These are phyloP conservation scores for Citrus mangshanensis DNA, from an alignment of 345 rosid genomes.

Conservation along the genomic window DNA sequence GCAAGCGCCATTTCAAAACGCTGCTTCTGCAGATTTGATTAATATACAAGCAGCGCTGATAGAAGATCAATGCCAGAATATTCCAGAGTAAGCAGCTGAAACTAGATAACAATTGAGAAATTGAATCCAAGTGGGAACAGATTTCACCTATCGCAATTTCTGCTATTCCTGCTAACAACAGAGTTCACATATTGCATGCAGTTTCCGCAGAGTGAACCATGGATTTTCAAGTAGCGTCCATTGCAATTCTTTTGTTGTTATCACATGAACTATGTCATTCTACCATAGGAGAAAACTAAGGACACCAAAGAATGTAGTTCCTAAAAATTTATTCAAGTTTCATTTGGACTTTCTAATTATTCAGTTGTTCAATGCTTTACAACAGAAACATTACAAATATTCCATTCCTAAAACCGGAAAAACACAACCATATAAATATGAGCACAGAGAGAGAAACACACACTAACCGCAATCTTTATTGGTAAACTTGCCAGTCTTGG, in stretches of 20 bases:
- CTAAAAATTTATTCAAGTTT: background rate
- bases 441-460: background rate
- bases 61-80: background rate
- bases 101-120: background rate
- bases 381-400: background rate
- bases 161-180: no score
- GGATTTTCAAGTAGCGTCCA: background rate
- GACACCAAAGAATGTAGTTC: background rate
- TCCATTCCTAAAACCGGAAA: background rate
- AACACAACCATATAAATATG: background rate
- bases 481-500: conserved; percentile 41
- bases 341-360: background rate
- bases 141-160: no score
- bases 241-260: background rate
- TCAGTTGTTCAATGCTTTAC: background rate
- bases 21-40: background rate
- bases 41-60: background rate
- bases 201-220: background rate
- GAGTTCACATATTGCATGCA: no score
- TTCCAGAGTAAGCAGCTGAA: background rate
- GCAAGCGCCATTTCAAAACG: background rate
- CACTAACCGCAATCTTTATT: conserved; percentile 58
- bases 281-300: background rate
- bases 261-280: background rate
- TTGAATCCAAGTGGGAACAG: background rate